Evolutionary conservation across 2,329 filamentous ascomycete species (phyloP).

Genomic region (Ophiognomonia clavigignenti-juglandacearum): DNA sequence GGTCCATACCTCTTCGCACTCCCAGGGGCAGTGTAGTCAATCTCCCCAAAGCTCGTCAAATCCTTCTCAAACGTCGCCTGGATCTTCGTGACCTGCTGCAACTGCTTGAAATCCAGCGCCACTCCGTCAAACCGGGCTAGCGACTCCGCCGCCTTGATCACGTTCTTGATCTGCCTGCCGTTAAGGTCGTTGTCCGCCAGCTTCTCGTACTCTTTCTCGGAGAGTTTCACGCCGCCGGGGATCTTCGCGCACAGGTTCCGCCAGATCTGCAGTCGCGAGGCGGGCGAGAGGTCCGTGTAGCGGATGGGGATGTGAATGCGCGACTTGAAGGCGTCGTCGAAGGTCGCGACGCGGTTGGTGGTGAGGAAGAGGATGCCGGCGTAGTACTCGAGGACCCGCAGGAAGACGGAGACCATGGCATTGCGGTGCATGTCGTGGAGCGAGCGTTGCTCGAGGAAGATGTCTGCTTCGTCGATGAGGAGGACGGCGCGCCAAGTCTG

Average conservation of each 20-base stretch:
- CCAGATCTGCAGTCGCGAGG: slow-evolving; percentile 16
- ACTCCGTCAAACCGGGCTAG: slow-evolving; percentile 27
- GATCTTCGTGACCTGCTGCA: slow-evolving; percentile 26
- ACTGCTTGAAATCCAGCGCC: slow-evolving; percentile 22
- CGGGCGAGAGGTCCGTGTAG: slow-evolving; percentile 20
- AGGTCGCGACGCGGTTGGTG: slow-evolving; percentile 35
- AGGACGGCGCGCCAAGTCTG: slow-evolving; percentile 20
- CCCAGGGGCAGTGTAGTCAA: slow-evolving; percentile 17
- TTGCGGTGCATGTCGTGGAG: slow-evolving; percentile 16
- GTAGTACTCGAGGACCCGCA: slow-evolving; percentile 31
- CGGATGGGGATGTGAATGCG: slow-evolving; percentile 32
- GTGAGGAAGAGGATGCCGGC: slow-evolving; percentile 35
- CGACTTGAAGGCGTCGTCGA: slow-evolving; percentile 37
- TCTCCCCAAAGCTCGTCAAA: slow-evolving; percentile 16
- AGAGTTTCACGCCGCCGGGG: slow-evolving; percentile 20
- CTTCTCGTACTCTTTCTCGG: slow-evolving; percentile 17
- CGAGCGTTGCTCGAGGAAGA: slow-evolving; percentile 18
- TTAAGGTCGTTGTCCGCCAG: slow-evolving; percentile 21
- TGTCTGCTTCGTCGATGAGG: slow-evolving; percentile 21
- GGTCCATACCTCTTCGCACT: slow-evolving; percentile 11
- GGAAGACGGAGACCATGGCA: slow-evolving; percentile 15
- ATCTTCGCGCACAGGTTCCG: slow-evolving; percentile 17
- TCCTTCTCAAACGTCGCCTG: slow-evolving; percentile 28
- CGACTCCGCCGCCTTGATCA: slow-evolving; percentile 24
- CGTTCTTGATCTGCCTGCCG: slow-evolving; percentile 26